Evolutionary conservation across 2,329 filamentous ascomycete species (phyloP).

Genomic region (Thermoascus crustaceus): DNA sequence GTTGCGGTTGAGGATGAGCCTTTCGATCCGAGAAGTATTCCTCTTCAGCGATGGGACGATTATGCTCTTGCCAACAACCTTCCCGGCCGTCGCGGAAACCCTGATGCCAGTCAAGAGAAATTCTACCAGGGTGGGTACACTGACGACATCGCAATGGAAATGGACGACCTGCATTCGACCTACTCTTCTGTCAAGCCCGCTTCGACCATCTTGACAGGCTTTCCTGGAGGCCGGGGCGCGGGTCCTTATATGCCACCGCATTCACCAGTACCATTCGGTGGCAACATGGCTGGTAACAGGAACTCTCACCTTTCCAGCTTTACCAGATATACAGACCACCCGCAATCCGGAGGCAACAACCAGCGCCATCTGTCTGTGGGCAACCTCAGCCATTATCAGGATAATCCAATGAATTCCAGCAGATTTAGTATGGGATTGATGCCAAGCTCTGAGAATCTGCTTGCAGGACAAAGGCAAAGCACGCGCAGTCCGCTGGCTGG

Average conservation of each 20-base stretch:
- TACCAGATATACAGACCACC: conserved; percentile 57
- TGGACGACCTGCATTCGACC: conserved; percentile 96
- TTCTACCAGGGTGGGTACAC: conserved; percentile 54
- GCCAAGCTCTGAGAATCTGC: conserved; percentile 39
- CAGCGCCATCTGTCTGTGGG: conserved; percentile 55
- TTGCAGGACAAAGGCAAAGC: conserved; percentile 27
- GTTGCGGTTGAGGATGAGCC: conserved; percentile 73
- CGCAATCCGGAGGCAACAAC: conserved; percentile 31
- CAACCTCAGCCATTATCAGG: conserved; percentile 41
- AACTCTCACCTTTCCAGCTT: conserved; percentile 65
- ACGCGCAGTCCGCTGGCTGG: conserved; percentile 45
- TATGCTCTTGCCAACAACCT: conserved; percentile 82
- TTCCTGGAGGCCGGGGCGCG: conserved; percentile 52
- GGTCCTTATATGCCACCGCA: conserved; percentile 71
- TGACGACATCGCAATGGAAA: conserved; percentile 71
- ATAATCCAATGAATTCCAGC: conserved; percentile 35
- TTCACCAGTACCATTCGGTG: conserved; percentile 65
- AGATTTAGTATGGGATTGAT: conserved; percentile 34
- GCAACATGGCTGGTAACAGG: conserved; percentile 42
- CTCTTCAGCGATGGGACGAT: conserved; percentile 94
- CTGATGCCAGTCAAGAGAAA: conserved; percentile 55
- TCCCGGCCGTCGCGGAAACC: conserved; percentile 74
- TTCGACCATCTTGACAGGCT: conserved; percentile 78
- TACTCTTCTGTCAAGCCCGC: conserved; percentile 87
- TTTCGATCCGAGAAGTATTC: conserved; percentile 88